These are phyloP conservation scores for Tetradesmus lagerheimii DNA, from an alignment of 139 green algal species.

Conservation along the genomic window DNA sequence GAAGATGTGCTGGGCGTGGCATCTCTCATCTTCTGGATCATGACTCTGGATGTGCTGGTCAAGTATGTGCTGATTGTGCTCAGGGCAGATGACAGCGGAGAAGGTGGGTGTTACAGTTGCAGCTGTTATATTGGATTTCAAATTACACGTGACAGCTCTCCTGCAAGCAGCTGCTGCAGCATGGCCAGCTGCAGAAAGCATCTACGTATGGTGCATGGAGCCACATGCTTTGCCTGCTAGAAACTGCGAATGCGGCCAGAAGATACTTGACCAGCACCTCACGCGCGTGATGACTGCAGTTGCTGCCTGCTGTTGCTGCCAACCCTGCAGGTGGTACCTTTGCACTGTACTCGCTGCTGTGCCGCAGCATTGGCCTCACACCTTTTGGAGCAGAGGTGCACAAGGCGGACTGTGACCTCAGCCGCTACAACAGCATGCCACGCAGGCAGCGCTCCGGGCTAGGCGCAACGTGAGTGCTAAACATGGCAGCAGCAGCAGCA, in stretches of 20 bases:
- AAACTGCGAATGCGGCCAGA: background rate
- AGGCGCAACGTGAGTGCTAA: background rate
- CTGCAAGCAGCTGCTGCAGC: constrained; percentile 8
- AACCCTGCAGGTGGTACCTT: constrained; percentile 77
- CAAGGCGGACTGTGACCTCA: background rate
- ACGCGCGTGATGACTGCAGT: too few species aligned
- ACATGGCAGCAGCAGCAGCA: background rate
- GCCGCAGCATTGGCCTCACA: constrained; percentile 56
- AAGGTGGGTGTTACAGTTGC: constrained; percentile 59
- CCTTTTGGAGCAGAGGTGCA: constrained; percentile 45
- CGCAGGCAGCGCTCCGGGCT: background rate
- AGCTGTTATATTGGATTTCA: background rate
- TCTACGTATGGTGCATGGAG: too few species aligned
- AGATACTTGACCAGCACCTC: background rate
- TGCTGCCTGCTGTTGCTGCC: background rate
- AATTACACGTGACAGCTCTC: background rate
- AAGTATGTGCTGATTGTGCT: constrained; percentile 80
- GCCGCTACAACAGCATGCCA: constrained; percentile 16
- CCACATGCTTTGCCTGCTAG: too few species aligned
- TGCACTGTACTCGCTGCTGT: constrained; percentile 80
- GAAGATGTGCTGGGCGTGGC: constrained; percentile 61
- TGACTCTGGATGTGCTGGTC: constrained; percentile 70
- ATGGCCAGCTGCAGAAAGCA: too few species aligned
- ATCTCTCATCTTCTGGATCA: constrained; percentile 78
- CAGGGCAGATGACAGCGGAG: constrained; percentile 73